These are phyloP conservation scores for Exidia glandulosa DNA, from an alignment of 768 basidiomycete species.

Conservation along the genomic window DNA sequence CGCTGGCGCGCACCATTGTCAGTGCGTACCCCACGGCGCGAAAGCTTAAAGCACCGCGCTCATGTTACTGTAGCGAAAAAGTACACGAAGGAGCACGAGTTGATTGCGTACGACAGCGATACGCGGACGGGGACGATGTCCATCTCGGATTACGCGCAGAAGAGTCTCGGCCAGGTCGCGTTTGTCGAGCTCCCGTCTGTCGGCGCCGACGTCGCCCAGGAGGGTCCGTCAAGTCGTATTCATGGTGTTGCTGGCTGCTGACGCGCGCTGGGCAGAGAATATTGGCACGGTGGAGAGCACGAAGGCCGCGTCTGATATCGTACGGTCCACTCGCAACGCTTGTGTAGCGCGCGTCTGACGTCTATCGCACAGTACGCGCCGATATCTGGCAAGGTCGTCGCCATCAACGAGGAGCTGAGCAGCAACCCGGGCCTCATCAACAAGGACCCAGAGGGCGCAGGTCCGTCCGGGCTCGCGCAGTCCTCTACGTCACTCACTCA, in stretches of 20 bases:
- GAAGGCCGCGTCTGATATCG: conserved; percentile 93
- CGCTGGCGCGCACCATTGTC: conserved; percentile 8
- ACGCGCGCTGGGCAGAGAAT: conserved; percentile 36
- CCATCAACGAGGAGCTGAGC: conserved; percentile 64
- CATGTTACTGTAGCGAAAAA: conserved; percentile 42
- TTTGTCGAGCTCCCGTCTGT: conserved; percentile 80
- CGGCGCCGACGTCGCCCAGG: conserved; percentile 53
- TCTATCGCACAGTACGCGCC: conserved; percentile 64
- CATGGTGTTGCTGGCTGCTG: background rate
- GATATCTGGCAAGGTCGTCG: conserved; percentile 70
- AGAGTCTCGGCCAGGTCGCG: conserved; percentile 88
- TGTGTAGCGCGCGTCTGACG: background rate
- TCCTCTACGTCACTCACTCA: background rate
- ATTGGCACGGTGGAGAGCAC: conserved; percentile 94
- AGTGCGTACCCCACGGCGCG: conserved; percentile 4
- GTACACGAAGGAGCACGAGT: conserved; percentile 85
- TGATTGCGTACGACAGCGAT: conserved; percentile 63
- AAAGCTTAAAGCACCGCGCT: background rate
- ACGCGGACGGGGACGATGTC: conserved; percentile 70
- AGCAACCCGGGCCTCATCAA: conserved; percentile 73
- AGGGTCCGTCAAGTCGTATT: conserved; percentile 44
- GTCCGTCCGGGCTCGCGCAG: conserved; percentile 29
- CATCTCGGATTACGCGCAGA: conserved; percentile 89
- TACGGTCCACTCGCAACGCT: conserved; percentile 10
- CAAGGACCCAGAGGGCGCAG: conserved; percentile 74